phyloP scores from a whole-genome alignment of 164 flowering plant genomes.

The Chloranthus sessilifolius region DNA sequence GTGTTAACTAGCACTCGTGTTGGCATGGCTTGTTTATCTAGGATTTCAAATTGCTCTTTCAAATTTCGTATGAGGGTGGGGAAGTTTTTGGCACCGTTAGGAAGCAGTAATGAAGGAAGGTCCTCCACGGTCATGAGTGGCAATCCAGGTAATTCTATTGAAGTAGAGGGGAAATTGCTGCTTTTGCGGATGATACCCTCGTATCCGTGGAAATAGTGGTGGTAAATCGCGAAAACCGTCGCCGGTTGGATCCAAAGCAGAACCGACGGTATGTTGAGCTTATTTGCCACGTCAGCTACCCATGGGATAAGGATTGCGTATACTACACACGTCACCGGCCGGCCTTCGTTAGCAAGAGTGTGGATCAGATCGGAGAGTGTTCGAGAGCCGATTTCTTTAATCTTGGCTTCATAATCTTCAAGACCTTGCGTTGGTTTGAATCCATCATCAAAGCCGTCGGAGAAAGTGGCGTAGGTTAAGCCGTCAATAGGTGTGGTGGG shows the following conservation, averaged over 20 bases:
- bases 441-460: conserved; percentile 52
- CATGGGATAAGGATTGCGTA: conserved; percentile 39
- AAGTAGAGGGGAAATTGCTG: conserved; percentile 10
- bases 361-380: conserved; percentile 20
- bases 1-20: conserved; percentile 33
- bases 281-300: conserved; percentile 38
- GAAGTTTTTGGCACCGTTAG: neutral
- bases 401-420: conserved; percentile 12
- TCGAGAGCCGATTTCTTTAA: conserved; percentile 22
- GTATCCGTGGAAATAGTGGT: conserved; percentile 32
- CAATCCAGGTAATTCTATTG: conserved; percentile 24
- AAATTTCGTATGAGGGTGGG: neutral
- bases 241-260: conserved; percentile 44
- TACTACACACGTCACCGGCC: conserved; percentile 28
- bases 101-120: conserved; percentile 31
- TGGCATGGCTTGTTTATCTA: conserved; percentile 10
- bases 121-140: conserved; percentile 23
- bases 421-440: conserved; percentile 5
- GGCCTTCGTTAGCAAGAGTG: conserved; percentile 13
- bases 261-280: conserved; percentile 22
- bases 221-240: conserved; percentile 26
- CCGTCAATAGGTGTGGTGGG: conserved; percentile 12
- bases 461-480: conserved; percentile 28
- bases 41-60: conserved; percentile 14
- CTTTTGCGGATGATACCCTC: conserved; percentile 3